These are phyloP conservation scores for Zygosaccharomyces rouxii DNA, from an alignment of 805 yeast species.

Conservation along the genomic window DNA sequence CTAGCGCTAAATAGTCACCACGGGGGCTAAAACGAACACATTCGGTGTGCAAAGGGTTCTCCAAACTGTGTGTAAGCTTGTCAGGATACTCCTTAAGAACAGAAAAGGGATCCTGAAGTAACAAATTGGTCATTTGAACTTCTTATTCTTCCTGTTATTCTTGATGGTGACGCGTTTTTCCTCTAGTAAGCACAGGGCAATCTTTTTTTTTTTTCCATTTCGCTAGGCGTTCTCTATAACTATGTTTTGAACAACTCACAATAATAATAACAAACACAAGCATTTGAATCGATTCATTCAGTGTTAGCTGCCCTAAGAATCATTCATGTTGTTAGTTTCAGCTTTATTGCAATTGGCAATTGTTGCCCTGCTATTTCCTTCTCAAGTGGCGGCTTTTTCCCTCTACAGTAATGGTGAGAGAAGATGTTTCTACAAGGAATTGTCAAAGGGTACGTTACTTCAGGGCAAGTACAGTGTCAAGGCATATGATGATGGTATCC, in stretches of 20 bases:
- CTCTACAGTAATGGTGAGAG: constrained; percentile 49
- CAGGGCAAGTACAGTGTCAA: constrained; percentile 49
- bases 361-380: constrained; percentile 22
- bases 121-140: constrained; percentile 45
- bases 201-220: constrained; percentile 2
- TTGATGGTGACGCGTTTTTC: constrained; percentile 11
- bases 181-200: not conserved
- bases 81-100: constrained; percentile 92
- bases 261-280: not conserved
- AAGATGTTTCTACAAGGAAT: constrained; percentile 54
- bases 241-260: constrained; percentile 7
- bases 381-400: constrained; percentile 40
- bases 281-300: not conserved
- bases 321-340: constrained; percentile 7
- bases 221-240: not conserved
- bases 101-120: constrained; percentile 84
- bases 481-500: constrained; percentile 37
- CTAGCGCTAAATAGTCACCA: constrained; percentile 86
- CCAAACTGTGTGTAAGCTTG: constrained; percentile 62
- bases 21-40: constrained; percentile 61
- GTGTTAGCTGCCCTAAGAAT: not conserved
- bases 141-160: not conserved
- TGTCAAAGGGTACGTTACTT: constrained; percentile 46
- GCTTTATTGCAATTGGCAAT: constrained; percentile 17
- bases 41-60: constrained; percentile 59